Evolutionary conservation across 257 asterid species (phyloP).

Genomic region (Penstemon barbatus): DNA sequence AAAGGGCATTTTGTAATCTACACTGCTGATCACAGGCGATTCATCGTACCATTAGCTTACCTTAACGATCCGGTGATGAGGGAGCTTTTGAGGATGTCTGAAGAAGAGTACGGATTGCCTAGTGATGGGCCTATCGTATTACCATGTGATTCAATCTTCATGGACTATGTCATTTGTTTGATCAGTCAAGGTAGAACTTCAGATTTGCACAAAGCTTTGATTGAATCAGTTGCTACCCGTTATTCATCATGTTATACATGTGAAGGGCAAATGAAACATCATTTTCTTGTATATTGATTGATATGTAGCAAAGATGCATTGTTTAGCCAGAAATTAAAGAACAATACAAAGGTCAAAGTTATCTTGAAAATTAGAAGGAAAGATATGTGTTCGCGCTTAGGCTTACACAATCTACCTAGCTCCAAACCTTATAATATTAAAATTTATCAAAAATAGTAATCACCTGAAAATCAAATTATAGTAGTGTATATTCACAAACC

Average conservation of each 20-base stretch:
- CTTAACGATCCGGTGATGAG: constrained; percentile 29
- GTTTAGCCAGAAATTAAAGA: not conserved
- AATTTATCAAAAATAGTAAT: too few relatives aligned
- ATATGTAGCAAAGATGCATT: not conserved
- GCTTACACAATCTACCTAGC: too few relatives aligned
- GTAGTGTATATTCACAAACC: too few relatives aligned
- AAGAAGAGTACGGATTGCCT: constrained; percentile 41
- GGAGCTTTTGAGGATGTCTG: constrained; percentile 38
- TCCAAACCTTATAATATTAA: too few relatives aligned
- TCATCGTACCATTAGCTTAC: constrained; percentile 34
- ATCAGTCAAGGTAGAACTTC: constrained; percentile 25
- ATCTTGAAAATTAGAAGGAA: too few relatives aligned
- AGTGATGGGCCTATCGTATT: constrained; percentile 36
- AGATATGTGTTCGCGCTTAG: too few relatives aligned
- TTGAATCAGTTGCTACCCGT: constrained; percentile 17
- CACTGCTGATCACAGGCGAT: constrained; percentile 29
- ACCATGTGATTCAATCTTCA: constrained; percentile 33
- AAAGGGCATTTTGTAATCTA: constrained; percentile 10
- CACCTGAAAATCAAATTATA: too few relatives aligned
- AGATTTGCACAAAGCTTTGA: constrained; percentile 30
- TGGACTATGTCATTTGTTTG: constrained; percentile 30
- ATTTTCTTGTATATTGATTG: constrained; percentile 31
- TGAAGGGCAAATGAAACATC: constrained; percentile 21
- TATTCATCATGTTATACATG: constrained; percentile 23
- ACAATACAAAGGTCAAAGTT: too few relatives aligned